Base-by-base conservation (phyloP, 345 rosid genomes). In the Isatis tinctoria region DNA sequence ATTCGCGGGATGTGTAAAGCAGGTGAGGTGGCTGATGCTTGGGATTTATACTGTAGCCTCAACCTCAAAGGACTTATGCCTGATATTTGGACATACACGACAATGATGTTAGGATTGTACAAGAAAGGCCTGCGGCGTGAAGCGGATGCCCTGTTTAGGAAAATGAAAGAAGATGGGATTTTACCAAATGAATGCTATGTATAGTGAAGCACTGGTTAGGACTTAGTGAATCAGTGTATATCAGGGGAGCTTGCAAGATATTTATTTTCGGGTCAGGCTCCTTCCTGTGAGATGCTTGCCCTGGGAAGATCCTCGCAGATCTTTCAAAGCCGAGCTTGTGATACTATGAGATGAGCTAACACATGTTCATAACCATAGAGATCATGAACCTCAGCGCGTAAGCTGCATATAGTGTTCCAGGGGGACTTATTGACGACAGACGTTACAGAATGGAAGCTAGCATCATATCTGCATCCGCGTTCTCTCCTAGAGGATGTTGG, bases 171-270 rank as follows among this genome's bases (percentile, higher is more conserved):
- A 6, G 62, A 67, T 53, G 28, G 61, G 37, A 51, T 51, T 5
- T 51, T 61, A 20, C 74, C 74, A 61, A 62, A 54, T 61, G 79
- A 62, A 20, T 57, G 72, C 12, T 59, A 52, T 3, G 26, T 20
- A 33, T 67, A 75, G 65, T 35, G 49, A 61, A 14, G 70, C 40
- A 32, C 0, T 58, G 8, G 1, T 13, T 28, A 67, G 78, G 52
- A 39, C 28, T 18, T 67, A 30, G 41, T 14, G 22, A 26, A 41
- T 60, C 17, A 11, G 8, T 12, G 68, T 30, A 40, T 58, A 45
- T 30, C 62, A 16, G 13, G 26, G 67, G 53, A 74, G 73, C 61
- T 67, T 67, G 67, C 67, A 8, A 47, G 60, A 48, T 37, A 22
- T 57, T 20, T n/a, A 2, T 56, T 10, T 58, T 9, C 0, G n/a